These are phyloP conservation scores for Cucurbita moschata DNA, from an alignment of 306 rosid species.

Conservation along the genomic window DNA sequence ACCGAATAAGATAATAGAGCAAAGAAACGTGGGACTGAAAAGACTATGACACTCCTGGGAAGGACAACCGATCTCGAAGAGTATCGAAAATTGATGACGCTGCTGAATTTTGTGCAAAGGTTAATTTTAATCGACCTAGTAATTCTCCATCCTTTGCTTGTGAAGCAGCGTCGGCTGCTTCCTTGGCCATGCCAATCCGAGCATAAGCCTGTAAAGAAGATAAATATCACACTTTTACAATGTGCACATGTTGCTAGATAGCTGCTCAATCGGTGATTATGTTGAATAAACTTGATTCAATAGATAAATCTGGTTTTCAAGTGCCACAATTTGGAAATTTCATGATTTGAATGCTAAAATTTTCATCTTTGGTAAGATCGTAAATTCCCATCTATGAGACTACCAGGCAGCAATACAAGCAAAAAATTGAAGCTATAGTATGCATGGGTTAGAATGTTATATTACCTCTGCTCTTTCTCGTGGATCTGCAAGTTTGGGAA, in stretches of 20 bases:
- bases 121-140: constrained; percentile 73
- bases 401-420: not conserved
- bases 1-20: not conserved
- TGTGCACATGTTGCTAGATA: not conserved
- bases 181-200: constrained; percentile 92
- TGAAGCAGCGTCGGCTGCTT: constrained; percentile 96
- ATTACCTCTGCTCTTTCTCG: constrained; percentile 92
- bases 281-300: not conserved
- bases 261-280: not conserved
- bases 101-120: constrained; percentile 69
- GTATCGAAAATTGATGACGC: constrained; percentile 79
- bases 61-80: constrained; percentile 66
- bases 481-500: constrained; percentile 86
- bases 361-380: not conserved
- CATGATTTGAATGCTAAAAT: not conserved
- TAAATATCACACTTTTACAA: not conserved
- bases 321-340: not conserved
- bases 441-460: not conserved
- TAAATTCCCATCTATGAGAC: not conserved
- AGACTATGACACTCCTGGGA: constrained; percentile 56
- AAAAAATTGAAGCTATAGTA: not conserved
- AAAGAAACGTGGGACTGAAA: not conserved
- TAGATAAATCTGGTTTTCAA: not conserved
- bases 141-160: constrained; percentile 92
- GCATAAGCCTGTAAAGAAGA: constrained; percentile 63